Evolutionary conservation across 2,329 filamentous ascomycete species (phyloP).

Genomic region (Emydomyces testavorans): DNA sequence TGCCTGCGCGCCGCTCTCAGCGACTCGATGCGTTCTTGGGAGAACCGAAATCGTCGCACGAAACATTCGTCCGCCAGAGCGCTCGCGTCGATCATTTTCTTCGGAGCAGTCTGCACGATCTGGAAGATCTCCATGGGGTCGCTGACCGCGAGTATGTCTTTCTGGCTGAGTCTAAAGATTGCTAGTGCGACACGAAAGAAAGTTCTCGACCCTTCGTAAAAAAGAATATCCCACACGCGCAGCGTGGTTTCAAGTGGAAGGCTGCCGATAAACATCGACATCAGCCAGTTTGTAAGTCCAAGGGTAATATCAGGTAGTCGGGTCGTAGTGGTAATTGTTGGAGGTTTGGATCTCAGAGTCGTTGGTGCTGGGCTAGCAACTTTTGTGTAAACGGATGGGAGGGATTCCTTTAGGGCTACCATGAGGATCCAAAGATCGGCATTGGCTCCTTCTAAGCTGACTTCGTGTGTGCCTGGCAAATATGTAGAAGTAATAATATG

Average conservation of each 20-base stretch:
- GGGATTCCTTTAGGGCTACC: constrained; percentile 67
- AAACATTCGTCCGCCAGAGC: constrained; percentile 72
- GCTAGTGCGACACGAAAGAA: constrained; percentile 83
- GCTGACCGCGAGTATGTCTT: constrained; percentile 62
- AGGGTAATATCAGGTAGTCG: constrained; percentile 80
- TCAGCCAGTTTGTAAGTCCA: constrained; percentile 93
- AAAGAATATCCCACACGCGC: constrained; percentile 89
- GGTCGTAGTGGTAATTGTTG: constrained; percentile 32
- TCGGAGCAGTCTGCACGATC: constrained; percentile 76
- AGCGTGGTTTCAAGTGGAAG: constrained; percentile 84
- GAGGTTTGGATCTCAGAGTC: constrained; percentile 31
- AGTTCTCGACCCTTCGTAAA: constrained; percentile 89
- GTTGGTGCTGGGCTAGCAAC: constrained; percentile 58
- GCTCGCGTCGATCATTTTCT: constrained; percentile 71
- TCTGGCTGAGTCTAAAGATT: constrained; percentile 80
- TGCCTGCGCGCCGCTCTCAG: constrained; percentile 57
- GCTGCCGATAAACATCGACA: constrained; percentile 91
- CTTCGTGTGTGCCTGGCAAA: constrained; percentile 82
- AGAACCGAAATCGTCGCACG: constrained; percentile 65
- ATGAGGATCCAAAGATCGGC: constrained; percentile 90
- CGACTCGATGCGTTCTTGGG: constrained; percentile 69
- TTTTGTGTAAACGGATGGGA: constrained; percentile 76
- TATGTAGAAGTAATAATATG: constrained; percentile 84
- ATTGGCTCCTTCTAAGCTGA: constrained; percentile 81
- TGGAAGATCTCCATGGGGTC: constrained; percentile 96